Percentiles rank a stretch among this genome's conserved stretches.
Evolutionary conservation across 1,284 basidiomycete genomes (phyloP).

Genomic region (Cerioporus squamosus): DNA sequence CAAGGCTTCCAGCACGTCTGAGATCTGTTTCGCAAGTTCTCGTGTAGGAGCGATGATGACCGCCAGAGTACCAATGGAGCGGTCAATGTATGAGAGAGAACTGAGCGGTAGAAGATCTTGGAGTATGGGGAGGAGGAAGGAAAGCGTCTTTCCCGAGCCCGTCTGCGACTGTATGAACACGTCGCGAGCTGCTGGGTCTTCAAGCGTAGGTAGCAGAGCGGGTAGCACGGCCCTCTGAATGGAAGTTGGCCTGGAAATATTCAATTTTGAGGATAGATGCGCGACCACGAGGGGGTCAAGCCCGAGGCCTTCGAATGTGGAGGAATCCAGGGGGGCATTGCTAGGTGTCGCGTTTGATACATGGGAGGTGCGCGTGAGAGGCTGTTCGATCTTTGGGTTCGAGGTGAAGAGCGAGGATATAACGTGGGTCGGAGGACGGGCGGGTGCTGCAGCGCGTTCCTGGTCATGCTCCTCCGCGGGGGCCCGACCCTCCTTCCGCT

Average conservation of each 20-base stretch:
- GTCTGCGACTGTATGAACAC: conserved; percentile 98
- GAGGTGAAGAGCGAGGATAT: conserved; percentile 93
- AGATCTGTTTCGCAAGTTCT: conserved; percentile 94
- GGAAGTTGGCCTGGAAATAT: conserved; percentile 85
- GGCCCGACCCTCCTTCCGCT: conserved; percentile 44
- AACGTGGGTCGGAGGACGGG: conserved; percentile 60
- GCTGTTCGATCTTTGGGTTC: conserved; percentile 68
- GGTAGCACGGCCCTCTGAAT: conserved; percentile 89
- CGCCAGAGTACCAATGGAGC: conserved; percentile 87
- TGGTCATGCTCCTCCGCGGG: conserved; percentile 23
- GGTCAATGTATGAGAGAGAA: conserved; percentile 86
- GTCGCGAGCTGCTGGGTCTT: conserved; percentile 61
- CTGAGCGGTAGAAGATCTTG: conserved; percentile 93
- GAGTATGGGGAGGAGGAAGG: conserved; percentile 94
- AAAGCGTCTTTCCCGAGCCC: conserved; percentile 96
- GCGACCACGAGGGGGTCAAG: conserved; percentile 82
- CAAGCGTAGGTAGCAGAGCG: conserved; percentile 59
- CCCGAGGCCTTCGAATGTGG: conserved; percentile 76
- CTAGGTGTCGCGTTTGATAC: conserved; percentile 60
- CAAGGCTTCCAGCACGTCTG: conserved; percentile 67
- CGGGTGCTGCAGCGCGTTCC: conserved; percentile 30
- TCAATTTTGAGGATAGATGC: conserved; percentile 85
- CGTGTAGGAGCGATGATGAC: conserved; percentile 95
- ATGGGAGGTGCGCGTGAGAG: conserved; percentile 32
- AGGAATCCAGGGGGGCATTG: conserved; percentile 85